Percentiles rank a stretch among this genome's conserved stretches.
These are phyloP conservation scores for Linanthus parryae DNA, from an alignment of 148 eudicot genomes.

Conservation along the genomic window DNA sequence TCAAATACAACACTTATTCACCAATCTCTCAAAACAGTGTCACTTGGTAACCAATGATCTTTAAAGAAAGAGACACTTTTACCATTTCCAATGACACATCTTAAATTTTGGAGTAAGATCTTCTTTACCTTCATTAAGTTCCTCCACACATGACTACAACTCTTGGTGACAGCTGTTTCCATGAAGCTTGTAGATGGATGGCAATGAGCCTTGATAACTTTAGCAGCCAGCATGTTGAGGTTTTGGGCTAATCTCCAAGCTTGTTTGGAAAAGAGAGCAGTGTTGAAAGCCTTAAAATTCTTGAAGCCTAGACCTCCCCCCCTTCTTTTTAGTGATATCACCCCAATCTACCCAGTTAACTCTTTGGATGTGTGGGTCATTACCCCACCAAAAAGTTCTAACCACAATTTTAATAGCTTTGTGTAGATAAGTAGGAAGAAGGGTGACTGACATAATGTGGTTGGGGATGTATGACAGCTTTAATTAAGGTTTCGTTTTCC, in stretches of 20 bases:
- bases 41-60: too few species aligned
- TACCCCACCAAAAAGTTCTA: not conserved
- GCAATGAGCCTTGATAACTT: not conserved
- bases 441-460: not conserved
- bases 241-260: not conserved
- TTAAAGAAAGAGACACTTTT: too few species aligned
- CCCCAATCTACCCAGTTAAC: not conserved
- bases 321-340: not conserved
- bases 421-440: not conserved
- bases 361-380: not conserved
- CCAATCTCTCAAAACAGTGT: too few species aligned
- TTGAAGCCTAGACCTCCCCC: not conserved
- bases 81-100: not conserved
- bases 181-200: not conserved
- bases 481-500: not conserved
- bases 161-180: not conserved
- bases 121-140: not conserved
- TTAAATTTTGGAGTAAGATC: not conserved
- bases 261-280: not conserved
- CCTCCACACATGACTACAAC: not conserved
- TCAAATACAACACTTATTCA: too few species aligned
- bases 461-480: not conserved
- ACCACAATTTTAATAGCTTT: not conserved
- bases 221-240: not conserved
- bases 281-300: too few species aligned